Conservation (phyloP, 1,284 basidiomycete genomes). For the Violaceomyces palustris region DNA sequence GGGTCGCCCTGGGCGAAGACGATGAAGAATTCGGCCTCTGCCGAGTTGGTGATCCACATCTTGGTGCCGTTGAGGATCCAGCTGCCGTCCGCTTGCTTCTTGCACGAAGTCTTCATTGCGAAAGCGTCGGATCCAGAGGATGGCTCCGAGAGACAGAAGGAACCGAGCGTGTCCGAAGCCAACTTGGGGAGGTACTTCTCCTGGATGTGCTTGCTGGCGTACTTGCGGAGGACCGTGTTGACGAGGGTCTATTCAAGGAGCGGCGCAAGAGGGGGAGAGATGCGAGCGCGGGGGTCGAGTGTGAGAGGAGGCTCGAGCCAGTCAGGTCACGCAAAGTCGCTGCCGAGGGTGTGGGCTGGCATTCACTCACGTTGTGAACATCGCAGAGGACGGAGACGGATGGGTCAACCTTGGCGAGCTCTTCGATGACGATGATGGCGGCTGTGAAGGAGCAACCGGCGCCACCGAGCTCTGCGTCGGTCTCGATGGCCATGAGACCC, state of each 20-base stretch:
- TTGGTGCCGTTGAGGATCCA: slow-evolving; percentile 91
- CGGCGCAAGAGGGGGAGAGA: neutral
- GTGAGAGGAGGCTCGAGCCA: no score
- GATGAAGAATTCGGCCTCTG: slow-evolving; percentile 80
- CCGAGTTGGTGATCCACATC: slow-evolving; percentile 99
- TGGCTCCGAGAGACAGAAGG: slow-evolving; percentile 91
- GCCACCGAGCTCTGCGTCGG: slow-evolving; percentile 74
- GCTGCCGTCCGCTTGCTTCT: slow-evolving; percentile 66
- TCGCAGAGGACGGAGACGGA: slow-evolving; percentile 95
- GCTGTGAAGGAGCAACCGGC: slow-evolving; percentile 87
- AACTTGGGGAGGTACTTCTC: slow-evolving; percentile 84
- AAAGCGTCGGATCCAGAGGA: slow-evolving; percentile 95
- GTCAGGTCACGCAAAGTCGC: no score
- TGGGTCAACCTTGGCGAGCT: slow-evolving; percentile 91
- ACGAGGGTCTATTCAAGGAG: slow-evolving; percentile 53
- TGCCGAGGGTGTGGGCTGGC: neutral
- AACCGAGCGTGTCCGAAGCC: slow-evolving; percentile 75
- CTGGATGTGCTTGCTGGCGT: slow-evolving; percentile 78
- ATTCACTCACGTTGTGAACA: slow-evolving; percentile 76
- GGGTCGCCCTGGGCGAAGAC: slow-evolving; percentile 94
- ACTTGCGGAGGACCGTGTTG: slow-evolving; percentile 86
- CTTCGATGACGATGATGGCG: slow-evolving; percentile 94
- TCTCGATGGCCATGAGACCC: slow-evolving; percentile 98
- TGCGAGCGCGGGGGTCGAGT: neutral
- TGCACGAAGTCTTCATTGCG: slow-evolving; percentile 86